Percentiles rank a stretch among this genome's conserved stretches.
phyloP scores from a whole-genome alignment of 1,284 basidiomycete genomes.

The Ceratobasidium sp. region DNA sequence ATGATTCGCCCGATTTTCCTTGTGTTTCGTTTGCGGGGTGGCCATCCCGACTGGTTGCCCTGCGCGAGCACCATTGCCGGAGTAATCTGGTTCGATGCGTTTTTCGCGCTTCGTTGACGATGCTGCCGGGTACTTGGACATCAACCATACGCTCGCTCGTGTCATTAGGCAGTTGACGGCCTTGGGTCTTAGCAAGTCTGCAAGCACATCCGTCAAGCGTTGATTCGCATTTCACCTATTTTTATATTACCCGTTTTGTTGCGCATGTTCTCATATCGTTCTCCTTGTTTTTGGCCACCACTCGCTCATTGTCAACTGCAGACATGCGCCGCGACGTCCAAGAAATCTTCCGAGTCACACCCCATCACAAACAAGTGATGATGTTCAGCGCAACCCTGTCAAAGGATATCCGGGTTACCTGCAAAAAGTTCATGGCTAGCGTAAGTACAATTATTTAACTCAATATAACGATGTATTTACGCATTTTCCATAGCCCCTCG shows the following conservation, averaged over 20 bases:
- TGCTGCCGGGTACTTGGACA: slow-evolving; percentile 39
- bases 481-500: slow-evolving; percentile 77
- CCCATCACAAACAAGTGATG: slow-evolving; percentile 99
- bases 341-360: slow-evolving; percentile 99
- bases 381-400: slow-evolving; percentile 99
- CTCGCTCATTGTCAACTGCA: slow-evolving; percentile 56
- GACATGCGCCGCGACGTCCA: slow-evolving; percentile 99
- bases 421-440: slow-evolving; percentile 99
- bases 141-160: slow-evolving; percentile 13
- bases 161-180: slow-evolving; percentile 18
- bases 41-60: slow-evolving; percentile 44
- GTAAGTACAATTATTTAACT: slow-evolving; percentile 63
- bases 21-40: slow-evolving; percentile 42
- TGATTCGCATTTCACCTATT: slow-evolving; percentile 43
- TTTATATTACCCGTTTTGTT: slow-evolving; percentile 64
- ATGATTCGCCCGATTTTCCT: slow-evolving; percentile 44
- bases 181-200: slow-evolving; percentile 23
- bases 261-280: slow-evolving; percentile 57
- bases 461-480: neutral
- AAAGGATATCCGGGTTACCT: slow-evolving; percentile 96
- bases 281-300: slow-evolving; percentile 58
- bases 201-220: slow-evolving; percentile 39
- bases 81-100: slow-evolving; percentile 38
- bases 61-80: slow-evolving; percentile 30
- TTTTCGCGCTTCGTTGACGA: slow-evolving; percentile 35